Evolutionary conservation across 768 basidiomycete genomes (phyloP).

Genomic region (Phlebiopsis flavidoalba): DNA sequence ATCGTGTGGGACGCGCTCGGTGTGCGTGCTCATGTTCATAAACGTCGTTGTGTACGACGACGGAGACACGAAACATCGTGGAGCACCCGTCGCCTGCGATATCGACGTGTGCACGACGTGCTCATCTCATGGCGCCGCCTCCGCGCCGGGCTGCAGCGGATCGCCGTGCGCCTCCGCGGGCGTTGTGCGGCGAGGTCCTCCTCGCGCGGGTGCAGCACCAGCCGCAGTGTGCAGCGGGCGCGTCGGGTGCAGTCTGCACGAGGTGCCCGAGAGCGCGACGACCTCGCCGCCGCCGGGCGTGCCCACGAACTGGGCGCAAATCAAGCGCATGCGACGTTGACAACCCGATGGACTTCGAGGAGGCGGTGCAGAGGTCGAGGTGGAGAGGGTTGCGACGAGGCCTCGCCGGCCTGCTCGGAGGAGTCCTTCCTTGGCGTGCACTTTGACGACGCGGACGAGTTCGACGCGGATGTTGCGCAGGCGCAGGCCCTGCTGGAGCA

Average conservation of each 20-base stretch:
- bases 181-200: slow-evolving; percentile 36
- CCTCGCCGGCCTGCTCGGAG: neutral
- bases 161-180: slow-evolving; percentile 38
- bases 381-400: neutral
- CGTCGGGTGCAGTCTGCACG: slow-evolving; percentile 82
- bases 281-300: slow-evolving; percentile 37
- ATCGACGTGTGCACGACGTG: slow-evolving; percentile 66
- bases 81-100: slow-evolving; percentile 74
- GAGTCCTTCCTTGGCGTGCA: slow-evolving; percentile 34
- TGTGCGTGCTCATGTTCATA: slow-evolving; percentile 62
- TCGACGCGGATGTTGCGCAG: slow-evolving; percentile 80
- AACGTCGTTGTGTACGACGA: slow-evolving; percentile 75
- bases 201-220: slow-evolving; percentile 58
- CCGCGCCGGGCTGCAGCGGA: slow-evolving; percentile 28
- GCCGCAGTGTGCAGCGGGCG: slow-evolving; percentile 70
- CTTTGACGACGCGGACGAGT: slow-evolving; percentile 62
- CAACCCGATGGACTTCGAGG: slow-evolving; percentile 1
- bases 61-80: slow-evolving; percentile 77
- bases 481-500: slow-evolving; percentile 64
- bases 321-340: slow-evolving; percentile 8
- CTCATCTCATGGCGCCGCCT: slow-evolving; percentile 38
- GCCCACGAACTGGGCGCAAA: slow-evolving; percentile 14
- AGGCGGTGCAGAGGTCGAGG: slow-evolving; percentile 1
- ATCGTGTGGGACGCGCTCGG: slow-evolving; percentile 63
- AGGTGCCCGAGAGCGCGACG: slow-evolving; percentile 84